phyloP scores from a whole-genome alignment of 495 filamentous ascomycete species.

The Sphaerosporella brunnea region DNA sequence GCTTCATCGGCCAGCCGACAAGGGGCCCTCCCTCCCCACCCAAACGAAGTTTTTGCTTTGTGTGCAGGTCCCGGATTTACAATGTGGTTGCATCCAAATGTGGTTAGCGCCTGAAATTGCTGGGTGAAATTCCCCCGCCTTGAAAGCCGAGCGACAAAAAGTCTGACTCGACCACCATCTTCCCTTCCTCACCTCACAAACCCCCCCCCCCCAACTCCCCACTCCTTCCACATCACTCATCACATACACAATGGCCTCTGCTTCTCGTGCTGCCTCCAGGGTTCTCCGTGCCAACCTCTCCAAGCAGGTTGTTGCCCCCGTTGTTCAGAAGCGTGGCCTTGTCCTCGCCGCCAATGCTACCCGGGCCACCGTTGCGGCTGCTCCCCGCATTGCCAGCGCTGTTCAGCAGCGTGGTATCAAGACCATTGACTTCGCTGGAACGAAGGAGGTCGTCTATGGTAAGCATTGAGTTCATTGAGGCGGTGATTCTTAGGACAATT shows the following conservation, averaged over 20 bases:
- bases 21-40: too few species aligned
- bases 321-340: conserved; percentile 52
- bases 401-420: conserved; percentile 64
- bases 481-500: neutral
- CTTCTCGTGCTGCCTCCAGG: conserved; percentile 59
- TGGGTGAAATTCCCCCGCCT: too few species aligned
- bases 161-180: neutral
- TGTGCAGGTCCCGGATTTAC: too few species aligned
- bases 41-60: too few species aligned
- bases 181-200: neutral
- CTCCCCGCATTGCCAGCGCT: conserved; percentile 33
- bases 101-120: too few species aligned
- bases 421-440: conserved; percentile 87
- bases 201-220: conserved; percentile 1
- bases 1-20: too few species aligned
- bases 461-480: conserved; percentile 22
- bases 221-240: conserved; percentile 13
- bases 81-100: too few species aligned
- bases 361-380: conserved; percentile 36
- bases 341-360: conserved; percentile 45
- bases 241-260: conserved; percentile 46
- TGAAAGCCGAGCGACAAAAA: too few species aligned
- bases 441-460: conserved; percentile 85
- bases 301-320: conserved; percentile 50
- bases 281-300: conserved; percentile 58